Evolutionary conservation across 73 alveolate genomes (phyloP).

Genomic region (Symbiodinium natans): DNA sequence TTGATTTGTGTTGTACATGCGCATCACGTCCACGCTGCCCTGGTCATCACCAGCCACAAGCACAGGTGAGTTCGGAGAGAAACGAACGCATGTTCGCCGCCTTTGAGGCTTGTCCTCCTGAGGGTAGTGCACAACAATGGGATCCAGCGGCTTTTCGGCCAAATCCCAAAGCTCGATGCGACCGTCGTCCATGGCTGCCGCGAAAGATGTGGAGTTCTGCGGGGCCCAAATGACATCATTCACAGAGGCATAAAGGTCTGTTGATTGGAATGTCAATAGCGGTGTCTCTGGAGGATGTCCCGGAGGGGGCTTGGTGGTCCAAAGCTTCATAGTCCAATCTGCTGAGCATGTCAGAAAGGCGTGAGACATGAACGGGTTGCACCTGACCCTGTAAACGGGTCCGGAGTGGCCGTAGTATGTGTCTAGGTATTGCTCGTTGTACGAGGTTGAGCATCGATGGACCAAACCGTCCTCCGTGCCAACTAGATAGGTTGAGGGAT

Average conservation of each 20-base stretch:
- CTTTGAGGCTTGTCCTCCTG: constrained; percentile 94
- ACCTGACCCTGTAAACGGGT: constrained; percentile 97
- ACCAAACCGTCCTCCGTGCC: constrained; percentile 98
- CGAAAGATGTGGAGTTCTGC: constrained; percentile 98
- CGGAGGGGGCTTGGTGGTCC: constrained; percentile 97
- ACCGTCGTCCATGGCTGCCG: constrained; percentile 97
- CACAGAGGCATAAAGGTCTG: constrained; percentile 97
- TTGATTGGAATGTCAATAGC: constrained; percentile 95
- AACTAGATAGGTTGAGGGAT: constrained; percentile 97
- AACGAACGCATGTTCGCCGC: constrained; percentile 88
- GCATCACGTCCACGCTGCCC: constrained; percentile 94
- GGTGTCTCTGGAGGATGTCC: constrained; percentile 96
- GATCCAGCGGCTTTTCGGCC: constrained; percentile 96
- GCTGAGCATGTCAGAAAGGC: constrained; percentile 98
- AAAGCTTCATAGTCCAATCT: constrained; percentile 98
- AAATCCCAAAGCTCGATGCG: constrained; percentile 98
- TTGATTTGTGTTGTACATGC: constrained; percentile 92
- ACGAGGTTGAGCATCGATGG: constrained; percentile 97
- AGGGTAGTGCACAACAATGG: constrained; percentile 92
- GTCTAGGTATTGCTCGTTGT: constrained; percentile 98
- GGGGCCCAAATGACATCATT: constrained; percentile 98
- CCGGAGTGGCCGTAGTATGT: constrained; percentile 99
- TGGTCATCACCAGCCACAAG: constrained; percentile 93
- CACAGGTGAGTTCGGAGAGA: constrained; percentile 93
- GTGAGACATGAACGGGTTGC: constrained; percentile 97